Base-by-base conservation (phyloP, 2,329 filamentous ascomycete species). In the Thielaviopsis punctulata region DNA sequence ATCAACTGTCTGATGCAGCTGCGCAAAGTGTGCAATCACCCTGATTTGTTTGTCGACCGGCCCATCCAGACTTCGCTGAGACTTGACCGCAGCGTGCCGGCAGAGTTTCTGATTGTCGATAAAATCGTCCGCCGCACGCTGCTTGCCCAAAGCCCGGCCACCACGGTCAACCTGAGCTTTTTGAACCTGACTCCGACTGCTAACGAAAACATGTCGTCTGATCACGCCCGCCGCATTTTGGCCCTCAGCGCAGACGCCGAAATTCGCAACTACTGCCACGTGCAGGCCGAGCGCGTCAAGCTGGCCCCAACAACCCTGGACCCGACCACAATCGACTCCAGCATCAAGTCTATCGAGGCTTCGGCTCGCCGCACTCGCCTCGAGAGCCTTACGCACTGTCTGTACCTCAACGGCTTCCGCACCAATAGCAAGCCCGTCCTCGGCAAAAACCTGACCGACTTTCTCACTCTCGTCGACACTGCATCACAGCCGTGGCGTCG, bases 1-100 rank as follows among this genome's bases (percentile, higher is more conserved):
- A 96, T 96, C 67, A 95, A 95, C 64, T 96, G 93, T 65, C 70
- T 98, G 49, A 95, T 98, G 88, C 92, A 95, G 63, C 73, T 98
- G 51, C 81, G 92, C 48, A 95, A 96, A 64, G 93, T 98, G 49
- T 98, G 92, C 73, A 98, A 98, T 59, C 92, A 98, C 62, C 93
- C 92, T 0, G 92, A 98, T 66, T 73, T 98, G 8, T 98, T 98
- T 61, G 85, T 96, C 59, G 94, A 94, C 55, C 80, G 92, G 15
- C 89, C 88, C 1, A 96, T 98, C 60, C 92, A 94, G 67, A 98
- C 90, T 0, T 96, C 92, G 1, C 94, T 95, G 64, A 86, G 88
- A 3, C 94, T 96, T 84, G 73, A 78, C 23, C 83, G 75, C 57
- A 93, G 89, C 2, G 80, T 87, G 2, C 27, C 54, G n/a, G 43